Evolutionary conservation across 2,329 filamentous ascomycete species (phyloP), one percentile per base, ranked within the genome.

Genomic region (Diaporthe caulivora): DNA sequence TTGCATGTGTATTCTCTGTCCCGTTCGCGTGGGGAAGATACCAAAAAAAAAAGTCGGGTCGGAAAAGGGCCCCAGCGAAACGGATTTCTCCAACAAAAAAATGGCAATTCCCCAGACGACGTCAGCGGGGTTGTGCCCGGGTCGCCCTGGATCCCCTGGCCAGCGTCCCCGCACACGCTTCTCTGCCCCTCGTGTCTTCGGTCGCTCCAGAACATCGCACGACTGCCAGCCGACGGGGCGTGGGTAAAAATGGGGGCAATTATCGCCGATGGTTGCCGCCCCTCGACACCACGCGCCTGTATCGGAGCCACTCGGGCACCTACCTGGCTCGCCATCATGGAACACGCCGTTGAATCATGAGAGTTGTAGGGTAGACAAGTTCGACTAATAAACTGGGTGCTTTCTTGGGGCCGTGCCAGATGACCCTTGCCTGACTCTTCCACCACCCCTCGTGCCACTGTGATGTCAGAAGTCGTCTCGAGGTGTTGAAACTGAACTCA

Each of bases 251-350:
- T 57, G 67, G 57, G 73, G 73, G 73, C 60, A 65, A 72, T 44
- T 65, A 24, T 70, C 73, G 73, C 73, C 73, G 73, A 72, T 21
- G 37, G 26, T 53, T 67, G 65, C 73, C 73, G 29, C 72, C 72
- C 44, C 40, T 17, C 47, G 37, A 29, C 26, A 60, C 44, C 18
- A 55, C 69, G 8, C 67, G 67, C 72, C 72, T 65, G 49, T n/a
- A 51, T 55, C 65, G 67, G 67, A 71, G 69, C 47, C 3, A 24
- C 34, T 26, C 31, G 15, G 34, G 49, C n/a, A 31, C 24, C 29
- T 29, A 31, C 24, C 29, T 29, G 40, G 58, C n/a, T n/a, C n/a
- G 40, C 13, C 9, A n/a, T 47, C 5, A 9, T 31, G 40, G 54
- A 31, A 11, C 21, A 24, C 11, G 24, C 24, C 44, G 51, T 26